A percentile compares a stretch with the other conserved stretches of the same genome.
These are phyloP conservation scores for Penicillium sp. DNA, from an alignment of 2,329 filamentous ascomycete species.

Conservation along the genomic window DNA sequence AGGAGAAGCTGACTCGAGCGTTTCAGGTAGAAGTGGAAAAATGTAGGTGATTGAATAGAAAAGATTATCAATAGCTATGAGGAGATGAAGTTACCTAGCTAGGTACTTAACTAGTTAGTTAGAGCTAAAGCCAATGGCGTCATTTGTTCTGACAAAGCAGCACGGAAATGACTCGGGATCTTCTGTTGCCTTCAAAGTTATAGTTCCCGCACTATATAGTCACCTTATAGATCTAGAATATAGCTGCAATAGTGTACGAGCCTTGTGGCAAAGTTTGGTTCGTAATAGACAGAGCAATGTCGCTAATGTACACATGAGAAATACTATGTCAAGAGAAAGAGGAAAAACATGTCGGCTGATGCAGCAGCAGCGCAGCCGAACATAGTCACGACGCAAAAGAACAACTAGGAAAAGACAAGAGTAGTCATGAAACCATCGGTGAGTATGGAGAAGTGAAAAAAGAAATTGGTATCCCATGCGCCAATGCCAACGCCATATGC, in stretches of 20 bases:
- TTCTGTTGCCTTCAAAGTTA: neutral
- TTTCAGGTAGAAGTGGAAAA: neutral
- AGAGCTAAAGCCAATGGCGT: slow-evolving; percentile 4
- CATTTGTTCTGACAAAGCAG: slow-evolving; percentile 14
- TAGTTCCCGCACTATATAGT: neutral
- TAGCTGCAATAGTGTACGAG: neutral
- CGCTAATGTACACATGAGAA: slow-evolving; percentile 28
- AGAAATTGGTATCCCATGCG: slow-evolving; percentile 30
- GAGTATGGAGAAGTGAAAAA: slow-evolving; percentile 12
- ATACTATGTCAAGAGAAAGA: slow-evolving; percentile 22
- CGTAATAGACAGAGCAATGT: slow-evolving; percentile 9
- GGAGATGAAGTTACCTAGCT: too few species aligned
- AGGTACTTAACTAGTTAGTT: too few species aligned
- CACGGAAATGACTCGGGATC: neutral
- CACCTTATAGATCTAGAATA: neutral
- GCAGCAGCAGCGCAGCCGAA: neutral
- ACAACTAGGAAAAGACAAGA: slow-evolving; percentile 5
- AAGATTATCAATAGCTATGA: neutral
- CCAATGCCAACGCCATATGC: slow-evolving; percentile 25
- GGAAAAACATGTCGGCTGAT: slow-evolving; percentile 5
- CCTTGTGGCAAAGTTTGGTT: neutral
- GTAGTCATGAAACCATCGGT: slow-evolving; percentile 11
- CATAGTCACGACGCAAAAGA: slow-evolving; percentile 13
- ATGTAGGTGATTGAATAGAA: neutral
- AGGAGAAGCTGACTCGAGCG: neutral